These are phyloP conservation scores for Barbarea vulgaris DNA, from an alignment of 345 rosid species.

Conservation along the genomic window DNA sequence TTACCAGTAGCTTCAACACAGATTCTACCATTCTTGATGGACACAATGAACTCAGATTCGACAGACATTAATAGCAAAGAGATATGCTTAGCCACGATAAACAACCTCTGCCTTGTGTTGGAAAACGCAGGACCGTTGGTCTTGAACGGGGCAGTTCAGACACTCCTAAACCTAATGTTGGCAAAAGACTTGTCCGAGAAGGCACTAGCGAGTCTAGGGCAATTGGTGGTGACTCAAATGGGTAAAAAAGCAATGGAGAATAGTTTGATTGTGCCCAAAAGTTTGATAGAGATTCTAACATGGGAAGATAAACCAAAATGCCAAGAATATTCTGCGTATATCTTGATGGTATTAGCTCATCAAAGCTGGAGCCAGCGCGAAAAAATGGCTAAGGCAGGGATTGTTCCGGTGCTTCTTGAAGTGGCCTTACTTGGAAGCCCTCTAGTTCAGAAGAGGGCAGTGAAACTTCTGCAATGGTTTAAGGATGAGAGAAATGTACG, in stretches of 20 bases:
- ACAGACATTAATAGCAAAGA: slow-evolving; percentile 56
- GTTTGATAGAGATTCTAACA: slow-evolving; percentile 72
- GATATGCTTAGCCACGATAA: slow-evolving; percentile 56
- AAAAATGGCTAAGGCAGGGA: slow-evolving; percentile 80
- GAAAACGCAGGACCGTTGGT: slow-evolving; percentile 69
- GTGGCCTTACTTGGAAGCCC: slow-evolving; percentile 70
- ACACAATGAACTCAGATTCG: slow-evolving; percentile 50
- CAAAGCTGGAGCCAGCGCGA: slow-evolving; percentile 70
- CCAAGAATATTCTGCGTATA: slow-evolving; percentile 77
- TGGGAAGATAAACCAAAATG: slow-evolving; percentile 92
- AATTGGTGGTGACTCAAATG: slow-evolving; percentile 70
- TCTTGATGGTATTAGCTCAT: slow-evolving; percentile 83
- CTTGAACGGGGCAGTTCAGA: slow-evolving; percentile 52
- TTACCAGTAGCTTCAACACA: slow-evolving; percentile 51
- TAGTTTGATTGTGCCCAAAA: slow-evolving; percentile 53
- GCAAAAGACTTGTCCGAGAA: slow-evolving; percentile 60
- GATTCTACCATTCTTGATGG: slow-evolving; percentile 56
- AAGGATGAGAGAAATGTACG: slow-evolving; percentile 77
- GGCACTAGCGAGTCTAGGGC: slow-evolving; percentile 73
- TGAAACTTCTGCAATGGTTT: slow-evolving; percentile 87
- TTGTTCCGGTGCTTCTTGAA: slow-evolving; percentile 74
- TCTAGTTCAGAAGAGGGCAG: slow-evolving; percentile 82
- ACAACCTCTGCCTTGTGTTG: slow-evolving; percentile 59
- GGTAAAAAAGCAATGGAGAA: slow-evolving; percentile 81
- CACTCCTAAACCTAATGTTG: slow-evolving; percentile 54